These are phyloP conservation scores for Scheffersomyces lignosus DNA, from an alignment of 805 yeast genomes.

Conservation along the genomic window DNA sequence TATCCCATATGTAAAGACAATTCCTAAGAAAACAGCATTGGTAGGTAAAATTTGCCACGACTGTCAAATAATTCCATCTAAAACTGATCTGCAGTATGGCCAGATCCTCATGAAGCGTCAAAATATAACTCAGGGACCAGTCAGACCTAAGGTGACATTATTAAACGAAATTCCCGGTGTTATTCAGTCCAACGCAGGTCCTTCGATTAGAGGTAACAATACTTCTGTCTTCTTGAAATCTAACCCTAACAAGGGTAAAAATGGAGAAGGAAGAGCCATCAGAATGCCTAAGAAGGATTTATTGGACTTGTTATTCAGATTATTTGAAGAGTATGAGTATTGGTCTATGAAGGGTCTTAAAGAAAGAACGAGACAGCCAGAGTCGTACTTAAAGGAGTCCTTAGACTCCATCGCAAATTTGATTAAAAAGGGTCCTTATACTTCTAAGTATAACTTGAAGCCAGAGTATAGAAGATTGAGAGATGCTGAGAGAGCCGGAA, in stretches of 20 bases:
- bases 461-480: conserved; percentile 83
- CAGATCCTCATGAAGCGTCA: conserved; percentile 55
- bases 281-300: conserved; percentile 93
- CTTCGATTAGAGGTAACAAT: conserved; percentile 67
- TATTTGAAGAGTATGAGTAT: conserved; percentile 93
- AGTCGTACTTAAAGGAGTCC: conserved; percentile 85
- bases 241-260: conserved; percentile 42
- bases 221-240: conserved; percentile 65
- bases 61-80: conserved; percentile 82
- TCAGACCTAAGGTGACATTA: conserved; percentile 65
- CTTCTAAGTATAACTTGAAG: conserved; percentile 84
- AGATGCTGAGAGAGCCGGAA: conserved; percentile 74
- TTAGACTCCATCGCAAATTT: conserved; percentile 85
- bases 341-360: conserved; percentile 94
- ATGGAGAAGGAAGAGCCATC: conserved; percentile 79
- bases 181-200: conserved; percentile 82
- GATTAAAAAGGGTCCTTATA: conserved; percentile 94
- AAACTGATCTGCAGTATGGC: conserved; percentile 66
- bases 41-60: conserved; percentile 91
- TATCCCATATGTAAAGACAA: conserved; percentile 82
- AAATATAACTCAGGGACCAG: conserved; percentile 51
- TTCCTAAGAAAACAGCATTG: conserved; percentile 83
- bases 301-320: conserved; percentile 80
- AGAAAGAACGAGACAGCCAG: conserved; percentile 95
- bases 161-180: conserved; percentile 84